Evolutionary conservation across 1,139 yeast species (phyloP), one percentile per base, ranked within the genome.

Genomic region (Magnusiomyces ingens): DNA sequence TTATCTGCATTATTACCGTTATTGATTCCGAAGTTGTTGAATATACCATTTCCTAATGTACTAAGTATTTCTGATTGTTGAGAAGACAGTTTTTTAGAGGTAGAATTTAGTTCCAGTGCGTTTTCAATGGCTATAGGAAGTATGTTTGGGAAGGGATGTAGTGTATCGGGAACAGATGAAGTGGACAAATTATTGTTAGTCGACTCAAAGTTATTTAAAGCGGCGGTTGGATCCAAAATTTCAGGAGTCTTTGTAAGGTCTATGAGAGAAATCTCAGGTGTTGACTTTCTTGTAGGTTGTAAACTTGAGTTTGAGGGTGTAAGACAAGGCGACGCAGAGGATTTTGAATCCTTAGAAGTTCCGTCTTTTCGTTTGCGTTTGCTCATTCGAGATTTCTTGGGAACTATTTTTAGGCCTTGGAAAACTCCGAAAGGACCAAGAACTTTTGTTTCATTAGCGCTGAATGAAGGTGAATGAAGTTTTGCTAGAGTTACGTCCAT

Each of bases 391-490:
- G 22, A 15, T 17, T 38, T 38, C 13, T 48, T 48, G 43, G 43
- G 45, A n/a, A 64, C 64, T 19, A 49, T 50, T 29, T 60, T 60
- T 3, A 58, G 56, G 3, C 75, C 77, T 57, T 75, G 75, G 62
- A 90, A 88, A 0, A 87, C 95, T 0, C 95, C 96, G 72, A 89
- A 90, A 11, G 95, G 95, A 0, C 96, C 95, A 52, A 79, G 69
- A 13, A 79, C 66, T 69, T 80, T 77, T 0, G 94, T 84, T 55
- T 77, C 76, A 1, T 74, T 73, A 35, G 70, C 71, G 10, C 48
- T 73, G 51, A 78, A 67, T 2, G 63, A 59, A 38, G 84, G 80
- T 35, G 78, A 71, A 61, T 86, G 87, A 35, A 89, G 71, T 11
- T 77, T 71, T 6, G 81, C 77, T 51, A 90, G 71, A 61, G 86